Conservation (phyloP, 75 land plant genomes). For the Adiantum capillusveneris region DNA sequence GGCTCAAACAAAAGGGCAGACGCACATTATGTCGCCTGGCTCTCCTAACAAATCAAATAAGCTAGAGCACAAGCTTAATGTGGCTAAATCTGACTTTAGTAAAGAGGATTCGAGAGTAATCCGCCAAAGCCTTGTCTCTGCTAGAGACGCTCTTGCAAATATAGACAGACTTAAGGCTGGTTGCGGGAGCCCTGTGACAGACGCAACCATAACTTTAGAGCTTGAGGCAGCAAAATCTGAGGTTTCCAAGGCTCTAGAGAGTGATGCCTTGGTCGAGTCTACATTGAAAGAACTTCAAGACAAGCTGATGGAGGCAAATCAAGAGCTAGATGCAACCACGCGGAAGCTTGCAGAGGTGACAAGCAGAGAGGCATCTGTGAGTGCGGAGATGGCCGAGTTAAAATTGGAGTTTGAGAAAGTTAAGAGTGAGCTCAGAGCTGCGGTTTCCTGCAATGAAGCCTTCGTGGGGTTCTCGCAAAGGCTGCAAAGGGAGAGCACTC, state of each 20-base stretch:
- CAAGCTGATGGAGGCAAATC: slow-evolving; percentile 5
- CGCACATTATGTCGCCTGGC: background rate
- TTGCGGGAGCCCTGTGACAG: slow-evolving; percentile 24
- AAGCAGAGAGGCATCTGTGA: slow-evolving; percentile 50
- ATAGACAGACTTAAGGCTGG: slow-evolving; percentile 7
- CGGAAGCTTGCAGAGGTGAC: slow-evolving; percentile 48
- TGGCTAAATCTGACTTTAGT: background rate
- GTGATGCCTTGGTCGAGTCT: slow-evolving; percentile 25
- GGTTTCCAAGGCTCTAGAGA: slow-evolving; percentile 50
- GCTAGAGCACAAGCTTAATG: slow-evolving; percentile 33
- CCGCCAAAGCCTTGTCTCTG: slow-evolving; percentile 19
- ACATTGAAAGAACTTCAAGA: slow-evolving; percentile 28
- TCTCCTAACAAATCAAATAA: background rate
- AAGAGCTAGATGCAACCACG: slow-evolving; percentile 44
- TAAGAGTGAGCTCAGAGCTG: background rate
- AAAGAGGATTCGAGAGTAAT: slow-evolving; percentile 28
- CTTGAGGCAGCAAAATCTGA: slow-evolving; percentile 54
- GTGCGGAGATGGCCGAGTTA: slow-evolving; percentile 40
- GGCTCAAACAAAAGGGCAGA: slow-evolving; percentile 25
- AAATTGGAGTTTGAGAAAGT: slow-evolving; percentile 49
- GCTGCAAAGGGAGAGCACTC: slow-evolving; percentile 42
- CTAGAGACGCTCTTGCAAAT: background rate
- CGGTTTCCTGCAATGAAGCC: slow-evolving; percentile 8
- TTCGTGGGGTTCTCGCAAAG: slow-evolving; percentile 41
- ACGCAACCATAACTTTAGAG: slow-evolving; percentile 19